Evolutionary conservation across 352 stramenopile genomes (phyloP), one percentile per base, ranked within the genome.

Genomic region (Globisporangium megalacanthum): DNA sequence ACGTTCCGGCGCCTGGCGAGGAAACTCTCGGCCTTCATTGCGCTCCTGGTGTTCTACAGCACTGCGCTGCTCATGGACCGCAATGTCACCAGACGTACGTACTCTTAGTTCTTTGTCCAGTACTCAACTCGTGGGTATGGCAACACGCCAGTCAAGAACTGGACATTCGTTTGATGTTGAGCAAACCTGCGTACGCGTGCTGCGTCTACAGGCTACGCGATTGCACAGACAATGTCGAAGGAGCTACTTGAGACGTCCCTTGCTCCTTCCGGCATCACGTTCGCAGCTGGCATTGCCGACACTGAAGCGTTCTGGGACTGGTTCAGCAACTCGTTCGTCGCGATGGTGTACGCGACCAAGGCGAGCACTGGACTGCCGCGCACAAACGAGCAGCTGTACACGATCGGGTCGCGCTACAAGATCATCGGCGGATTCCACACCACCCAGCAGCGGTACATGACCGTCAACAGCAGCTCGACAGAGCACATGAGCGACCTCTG

Each of bases 381-480:
- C 0, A 54, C 17, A 10, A 17, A 36, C 1, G 61, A 77, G 1
- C 64, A 82, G 49, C 36, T 66, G 17, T 89, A 86, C 60, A 89
- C 73, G 6, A 60, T 89, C 22, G 79, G 77, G 10, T 77, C 77
- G 4, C 77, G 86, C 47, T 88, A 71, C 0, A 55, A 77, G 9
- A 86, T 89, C 31, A 65, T 89, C 11, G 75, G 77, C 8, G 77
- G 79, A 19, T 89, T 89, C 62, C 70, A 88, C 45, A n/a, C 88
- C 33, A 56, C 78, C 44, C 79, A 89, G 55, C 75, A 57, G 33
- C 59, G 77, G 4, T 86, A 81, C 47, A 56, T 46, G 7, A 52
- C 66, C 1, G 64, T 86, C 35, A 86, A 85, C 42, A 79, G 70
- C 33, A 79, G 68, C 15, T 57, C 70, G 6, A 37, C 61, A 0